Evolutionary conservation across 345 rosid species (phyloP).

Genomic region (Corchorus capsularis): DNA sequence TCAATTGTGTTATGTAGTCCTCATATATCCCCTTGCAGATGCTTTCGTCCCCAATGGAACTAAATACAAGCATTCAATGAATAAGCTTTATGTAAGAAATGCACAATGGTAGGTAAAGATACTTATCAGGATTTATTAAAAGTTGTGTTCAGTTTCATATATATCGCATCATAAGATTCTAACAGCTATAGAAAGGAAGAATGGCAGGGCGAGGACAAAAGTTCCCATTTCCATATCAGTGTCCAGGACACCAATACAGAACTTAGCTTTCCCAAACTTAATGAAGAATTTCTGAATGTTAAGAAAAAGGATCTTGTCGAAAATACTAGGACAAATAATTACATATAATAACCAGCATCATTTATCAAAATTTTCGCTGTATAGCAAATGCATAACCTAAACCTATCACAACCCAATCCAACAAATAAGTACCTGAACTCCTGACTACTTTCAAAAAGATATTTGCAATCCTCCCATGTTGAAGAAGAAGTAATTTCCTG

Average conservation of each 20-base stretch:
- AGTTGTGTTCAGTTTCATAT: background rate
- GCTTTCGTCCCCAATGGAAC: slow-evolving; percentile 75
- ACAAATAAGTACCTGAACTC: slow-evolving; percentile 70
- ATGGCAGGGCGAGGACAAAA: background rate
- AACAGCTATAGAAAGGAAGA: background rate
- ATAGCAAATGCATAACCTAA: slow-evolving; percentile 27
- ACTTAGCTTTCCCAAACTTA: background rate
- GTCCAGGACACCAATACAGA: background rate
- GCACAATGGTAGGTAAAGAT: background rate
- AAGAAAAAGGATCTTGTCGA: background rate
- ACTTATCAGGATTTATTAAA: slow-evolving; percentile 1
- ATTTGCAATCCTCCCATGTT: slow-evolving; percentile 76
- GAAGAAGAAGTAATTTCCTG: slow-evolving; percentile 84
- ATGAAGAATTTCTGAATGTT: background rate
- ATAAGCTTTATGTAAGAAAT: slow-evolving; percentile 12
- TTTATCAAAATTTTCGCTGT: slow-evolving; percentile 29
- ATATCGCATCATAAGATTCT: background rate
- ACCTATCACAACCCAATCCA: background rate
- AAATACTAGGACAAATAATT: slow-evolving; percentile 9
- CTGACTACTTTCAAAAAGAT: slow-evolving; percentile 66
- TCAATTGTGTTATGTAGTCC: slow-evolving; percentile 61
- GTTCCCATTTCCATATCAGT: background rate
- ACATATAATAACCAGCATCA: slow-evolving; percentile 16
- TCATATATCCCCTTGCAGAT: slow-evolving; percentile 66
- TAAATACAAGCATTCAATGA: slow-evolving; percentile 36